These are phyloP conservation scores for California macrophylla DNA, from an alignment of 441 rosid species.

Conservation along the genomic window DNA sequence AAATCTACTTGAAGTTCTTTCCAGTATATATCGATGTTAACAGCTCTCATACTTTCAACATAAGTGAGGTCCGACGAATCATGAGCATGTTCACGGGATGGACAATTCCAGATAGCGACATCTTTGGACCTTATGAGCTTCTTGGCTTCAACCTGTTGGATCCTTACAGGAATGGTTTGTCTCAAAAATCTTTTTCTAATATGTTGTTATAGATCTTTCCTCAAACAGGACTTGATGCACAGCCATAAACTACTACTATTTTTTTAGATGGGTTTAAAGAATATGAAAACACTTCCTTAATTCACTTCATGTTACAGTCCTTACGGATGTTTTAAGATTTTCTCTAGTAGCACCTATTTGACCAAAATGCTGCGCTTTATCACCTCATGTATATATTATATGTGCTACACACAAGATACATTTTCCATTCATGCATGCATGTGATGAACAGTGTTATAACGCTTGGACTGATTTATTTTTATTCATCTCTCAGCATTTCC, in stretches of 20 bases:
- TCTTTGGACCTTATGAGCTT: conserved; percentile 94
- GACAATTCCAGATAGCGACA: conserved; percentile 47
- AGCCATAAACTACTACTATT: neutral
- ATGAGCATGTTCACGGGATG: conserved; percentile 59
- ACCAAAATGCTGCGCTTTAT: neutral
- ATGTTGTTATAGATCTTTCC: conserved; percentile 2
- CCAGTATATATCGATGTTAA: conserved; percentile 38
- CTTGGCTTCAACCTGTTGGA: conserved; percentile 49
- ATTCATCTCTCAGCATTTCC: conserved; percentile 31
- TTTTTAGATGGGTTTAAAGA: neutral
- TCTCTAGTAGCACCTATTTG: neutral
- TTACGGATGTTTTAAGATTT: neutral
- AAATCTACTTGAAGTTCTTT: conserved; percentile 58
- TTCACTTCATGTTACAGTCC: neutral
- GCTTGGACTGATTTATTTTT: conserved; percentile 7
- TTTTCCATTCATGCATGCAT: neutral
- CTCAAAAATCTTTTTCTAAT: conserved; percentile 18
- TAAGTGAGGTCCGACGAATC: conserved; percentile 55
- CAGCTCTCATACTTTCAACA: conserved; percentile 38
- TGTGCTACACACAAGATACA: neutral
- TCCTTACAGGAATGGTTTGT: conserved; percentile 59
- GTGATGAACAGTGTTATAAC: conserved; percentile 1
- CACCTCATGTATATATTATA: neutral
- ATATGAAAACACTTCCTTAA: neutral
- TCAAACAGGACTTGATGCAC: neutral